Conservation (phyloP, 2,329 filamentous ascomycete genomes). For the Sporothrix globosa region DNA sequence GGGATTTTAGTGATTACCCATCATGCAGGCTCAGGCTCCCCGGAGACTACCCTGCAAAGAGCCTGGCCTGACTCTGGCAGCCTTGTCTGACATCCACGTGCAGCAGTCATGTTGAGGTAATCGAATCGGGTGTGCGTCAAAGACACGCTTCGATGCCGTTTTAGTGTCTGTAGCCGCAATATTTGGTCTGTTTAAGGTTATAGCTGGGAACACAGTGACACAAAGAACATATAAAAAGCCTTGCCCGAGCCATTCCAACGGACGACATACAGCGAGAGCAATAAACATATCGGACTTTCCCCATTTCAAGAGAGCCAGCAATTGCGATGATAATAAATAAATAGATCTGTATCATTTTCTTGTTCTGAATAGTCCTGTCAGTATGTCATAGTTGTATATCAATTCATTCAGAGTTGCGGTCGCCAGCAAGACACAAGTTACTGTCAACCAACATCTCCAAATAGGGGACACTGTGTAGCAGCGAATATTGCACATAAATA, state of each 20-base stretch:
- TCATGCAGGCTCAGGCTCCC: constrained; percentile 9
- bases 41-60: not conserved
- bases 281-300: not conserved
- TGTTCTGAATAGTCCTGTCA: not conserved
- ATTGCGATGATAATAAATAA: not conserved
- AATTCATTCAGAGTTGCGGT: not conserved
- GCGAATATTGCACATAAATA: not conserved
- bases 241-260: not conserved
- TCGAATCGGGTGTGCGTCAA: not conserved
- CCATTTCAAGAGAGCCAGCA: not conserved
- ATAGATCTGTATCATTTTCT: too few relatives aligned
- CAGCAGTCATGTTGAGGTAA: not conserved
- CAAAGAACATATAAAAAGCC: not conserved
- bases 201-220: not conserved
- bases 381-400: too few relatives aligned
- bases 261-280: not conserved
- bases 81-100: not conserved
- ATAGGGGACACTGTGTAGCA: not conserved
- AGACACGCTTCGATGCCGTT: not conserved
- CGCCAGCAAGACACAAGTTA: not conserved
- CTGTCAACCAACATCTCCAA: not conserved
- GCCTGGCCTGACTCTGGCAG: not conserved
- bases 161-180: not conserved
- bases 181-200: not conserved
- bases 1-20: constrained; percentile 7